Evolutionary conservation across 305 asterid genomes (phyloP).

Genomic region (Fraxinus sp.): DNA sequence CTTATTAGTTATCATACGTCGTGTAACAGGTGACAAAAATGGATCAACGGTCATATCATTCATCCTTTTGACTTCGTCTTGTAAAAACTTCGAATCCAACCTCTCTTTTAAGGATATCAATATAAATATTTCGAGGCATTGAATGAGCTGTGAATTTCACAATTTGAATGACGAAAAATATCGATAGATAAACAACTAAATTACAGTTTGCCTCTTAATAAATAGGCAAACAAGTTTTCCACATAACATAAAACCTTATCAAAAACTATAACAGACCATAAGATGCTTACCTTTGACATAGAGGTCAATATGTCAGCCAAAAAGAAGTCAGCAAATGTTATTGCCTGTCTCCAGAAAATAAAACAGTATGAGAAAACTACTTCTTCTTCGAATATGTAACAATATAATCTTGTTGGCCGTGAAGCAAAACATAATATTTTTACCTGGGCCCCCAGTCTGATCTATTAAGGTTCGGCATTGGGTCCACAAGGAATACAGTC

Average conservation of each 20-base stretch:
- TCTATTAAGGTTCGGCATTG: neutral
- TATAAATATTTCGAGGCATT: neutral
- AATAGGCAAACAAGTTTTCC: slow-evolving; percentile 10
- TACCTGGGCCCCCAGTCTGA: neutral
- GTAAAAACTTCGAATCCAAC: neutral
- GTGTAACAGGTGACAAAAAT: neutral
- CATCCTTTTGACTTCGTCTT: neutral
- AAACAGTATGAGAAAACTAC: slow-evolving; percentile 31
- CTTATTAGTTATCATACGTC: neutral
- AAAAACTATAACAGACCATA: slow-evolving; percentile 16
- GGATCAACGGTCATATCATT: neutral
- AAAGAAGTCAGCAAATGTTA: slow-evolving; percentile 91
- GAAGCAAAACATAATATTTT: neutral
- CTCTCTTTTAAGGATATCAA: neutral
- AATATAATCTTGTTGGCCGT: neutral
- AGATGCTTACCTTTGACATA: slow-evolving; percentile 87
- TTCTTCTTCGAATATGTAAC: neutral
- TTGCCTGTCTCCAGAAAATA: slow-evolving; percentile 64
- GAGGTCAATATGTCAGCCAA: slow-evolving; percentile 96
- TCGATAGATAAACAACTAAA: slow-evolving; percentile 4
- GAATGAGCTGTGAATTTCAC: slow-evolving; percentile 12
- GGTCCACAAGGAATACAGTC: neutral
- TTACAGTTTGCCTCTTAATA: slow-evolving; percentile 14
- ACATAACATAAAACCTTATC: neutral
- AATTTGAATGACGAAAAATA: slow-evolving; percentile 5